Evolutionary conservation across 352 stramenopile genomes (phyloP), one percentile per base, ranked within the genome.

Genomic region (Phytophthora pluvialis): DNA sequence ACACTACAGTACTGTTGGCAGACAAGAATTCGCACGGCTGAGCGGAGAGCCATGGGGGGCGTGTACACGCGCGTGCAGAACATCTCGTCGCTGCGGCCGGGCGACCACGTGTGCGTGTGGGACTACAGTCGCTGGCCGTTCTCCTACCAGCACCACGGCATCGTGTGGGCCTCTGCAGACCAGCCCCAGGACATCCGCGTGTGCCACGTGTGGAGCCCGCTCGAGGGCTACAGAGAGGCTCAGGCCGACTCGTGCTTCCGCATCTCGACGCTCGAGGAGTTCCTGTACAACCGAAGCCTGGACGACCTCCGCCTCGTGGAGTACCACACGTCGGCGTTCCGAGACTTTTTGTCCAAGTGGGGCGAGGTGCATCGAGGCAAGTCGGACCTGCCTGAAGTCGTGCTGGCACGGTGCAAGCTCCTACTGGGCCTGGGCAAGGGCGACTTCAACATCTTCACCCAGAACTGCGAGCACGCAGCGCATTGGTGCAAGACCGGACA

Each of bases 401-500:
- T 92, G 43, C 67, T 92, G 21, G 78, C 83, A 32, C 78, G 83
- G 9, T 92, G 83, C 75, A 90, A 89, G 60, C 90, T 90, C 45
- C 62, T 92, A 12, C 54, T 92, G 8, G 83, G 81, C 0, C 60
- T 92, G 16, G 83, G 83, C 33, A 81, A 81, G 21, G 83, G 83
- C 11, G 81, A 92, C 42, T 92, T 92, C 39, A 90, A 92, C 59
- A 90, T 92, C 52, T 86, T 90, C 51, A 86, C 76, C 7, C 83
- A 92, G 61, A 92, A 92, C 67, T 92, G 83, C 64, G 83, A 92
- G 60, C 83, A 92, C 50, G 80, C 82, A 12, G 83, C 83, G n/a
- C 81, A 92, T 52, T 92, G 83, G 83, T 92, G 83, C 58, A 92
- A 88, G 70, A 92, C 83, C 12, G 83, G 83, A 10, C 70, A 89